Base-by-base conservation (phyloP, 225 moss, liverwort and hornwort species). In the Marchantia polymorpha region DNA sequence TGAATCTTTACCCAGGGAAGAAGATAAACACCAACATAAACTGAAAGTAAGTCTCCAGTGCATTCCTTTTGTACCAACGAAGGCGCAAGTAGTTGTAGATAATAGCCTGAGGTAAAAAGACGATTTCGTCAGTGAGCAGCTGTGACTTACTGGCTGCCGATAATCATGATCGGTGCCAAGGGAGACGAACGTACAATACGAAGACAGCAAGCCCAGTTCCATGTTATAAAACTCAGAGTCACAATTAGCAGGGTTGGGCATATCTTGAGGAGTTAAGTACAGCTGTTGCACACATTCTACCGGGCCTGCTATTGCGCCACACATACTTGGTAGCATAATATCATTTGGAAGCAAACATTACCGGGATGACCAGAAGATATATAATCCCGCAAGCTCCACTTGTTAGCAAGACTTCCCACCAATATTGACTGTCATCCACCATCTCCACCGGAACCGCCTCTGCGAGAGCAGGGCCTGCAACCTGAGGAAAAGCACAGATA, bases 11-110 rank as follows among this genome's bases (percentile, higher is more conserved):
- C 90, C 97, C 94, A 1, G 97, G 97, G 84, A 99, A 99, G 87
- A 99, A 99, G 70, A 99, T 0, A 75, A 99, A 99, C 52, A 99
- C 97, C 23, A 99, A 92, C 88, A 93, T 31, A 78, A 95, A 92
- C 79, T 99, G 97, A 71, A 97, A 97, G 74, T 77, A 87, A 0
- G 97, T 93, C 74, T 97, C 97, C 13, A 76, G 13, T 13, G 80
- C 79, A n/a, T 20, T 89, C 17, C 97, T 86, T 79, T 94, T 94
- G 82, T 92, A 97, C 94, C 94, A 94, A 61, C 94, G 90, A 82
- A 92, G 82, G 25, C 93, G 89, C 1, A 97, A 86, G 52, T 97
- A 97, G 69, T 93, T 91, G 50, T 83, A 91, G n/a, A 90, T 12
- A 6, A 91, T 78, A 46, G 87, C 79, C 88, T 90, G 86, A 46